Base-by-base conservation (phyloP, 2,329 filamentous ascomycete species). In the Cercospora nicotianae region DNA sequence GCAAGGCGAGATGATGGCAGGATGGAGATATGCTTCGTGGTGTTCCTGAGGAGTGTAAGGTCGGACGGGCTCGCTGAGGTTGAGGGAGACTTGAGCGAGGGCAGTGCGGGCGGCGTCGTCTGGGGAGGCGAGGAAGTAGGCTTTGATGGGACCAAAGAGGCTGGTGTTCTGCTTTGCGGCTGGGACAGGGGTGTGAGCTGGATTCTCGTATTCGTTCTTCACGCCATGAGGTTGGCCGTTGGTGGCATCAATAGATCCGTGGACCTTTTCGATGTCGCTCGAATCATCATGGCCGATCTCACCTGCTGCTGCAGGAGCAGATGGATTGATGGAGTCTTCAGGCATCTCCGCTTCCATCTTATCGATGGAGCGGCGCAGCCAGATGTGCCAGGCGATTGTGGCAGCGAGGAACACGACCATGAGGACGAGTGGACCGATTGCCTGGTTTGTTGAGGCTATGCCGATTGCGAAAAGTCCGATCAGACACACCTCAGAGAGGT, bases 391-490 rank as follows among this genome's bases (percentile, higher is more conserved):
- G 20, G 81, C 63, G 64, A 81, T 76, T 3, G 81, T 83, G 60
- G 74, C 70, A 33, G 76, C 72, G 9, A 83, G 73, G 55, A 82
- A 75, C 12, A 82, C 30, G 64, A 77, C 74, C 77, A 81, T 80
- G 65, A 83, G 77, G 8, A 77, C 75, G 6, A 83, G 72, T 6
- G 82, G 81, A 1, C 81, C 81, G 9, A 78, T 75, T 8, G 78
- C 75, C 33, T 73, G 70, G 2, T 51, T 70, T 61, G 75, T 76
- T 1, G 75, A 58, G 13, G 69, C 78, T 1, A 75, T 75, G 2
- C 78, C 77, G 48, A 82, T 81, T 26, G 79, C 81, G 70, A 83
- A 81, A 16, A 83, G 76, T 28, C 81, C 82, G 30, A 83, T 81
- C 2, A 84, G 75, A 66, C 82, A 84, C 30, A 80, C 69, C 66